Percentiles rank a stretch among this genome's conserved stretches.
Conservation (phyloP, 495 filamentous ascomycete species). For the Pyrenopolyporus hunteri region DNA sequence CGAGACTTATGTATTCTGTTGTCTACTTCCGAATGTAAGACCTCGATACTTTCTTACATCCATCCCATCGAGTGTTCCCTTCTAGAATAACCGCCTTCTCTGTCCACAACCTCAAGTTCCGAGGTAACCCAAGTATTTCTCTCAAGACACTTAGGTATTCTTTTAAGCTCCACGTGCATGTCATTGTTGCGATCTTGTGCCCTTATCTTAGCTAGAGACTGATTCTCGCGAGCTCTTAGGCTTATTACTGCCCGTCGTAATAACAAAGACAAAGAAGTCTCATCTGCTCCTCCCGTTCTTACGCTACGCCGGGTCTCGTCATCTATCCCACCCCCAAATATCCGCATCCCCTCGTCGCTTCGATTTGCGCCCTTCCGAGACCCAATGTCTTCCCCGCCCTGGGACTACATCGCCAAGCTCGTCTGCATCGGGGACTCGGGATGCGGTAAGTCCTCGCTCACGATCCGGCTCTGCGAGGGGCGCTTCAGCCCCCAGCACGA, state of each 20-base stretch:
- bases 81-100: no score
- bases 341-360: not conserved
- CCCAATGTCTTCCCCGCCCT: constrained; percentile 66
- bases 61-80: no score
- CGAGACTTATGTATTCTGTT: not conserved
- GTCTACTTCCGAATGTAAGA: no score
- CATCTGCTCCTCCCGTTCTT: not conserved
- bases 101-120: no score
- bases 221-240: not conserved
- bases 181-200: not conserved
- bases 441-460: constrained; percentile 87
- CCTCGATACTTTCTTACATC: no score
- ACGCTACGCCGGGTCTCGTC: not conserved
- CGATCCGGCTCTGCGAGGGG: constrained; percentile 95
- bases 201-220: not conserved
- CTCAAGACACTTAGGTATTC: no score
- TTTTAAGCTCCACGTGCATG: no score
- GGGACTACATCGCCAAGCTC: constrained; percentile 98
- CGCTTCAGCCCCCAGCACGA: constrained; percentile 92
- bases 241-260: no score
- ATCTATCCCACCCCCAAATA: not conserved
- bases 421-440: constrained; percentile 96
- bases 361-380: constrained; percentile 2
- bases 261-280: not conserved
- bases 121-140: no score